phyloP scores from a whole-genome alignment of 2,329 filamentous ascomycete genomes.

The Emydomyces testavorans region DNA sequence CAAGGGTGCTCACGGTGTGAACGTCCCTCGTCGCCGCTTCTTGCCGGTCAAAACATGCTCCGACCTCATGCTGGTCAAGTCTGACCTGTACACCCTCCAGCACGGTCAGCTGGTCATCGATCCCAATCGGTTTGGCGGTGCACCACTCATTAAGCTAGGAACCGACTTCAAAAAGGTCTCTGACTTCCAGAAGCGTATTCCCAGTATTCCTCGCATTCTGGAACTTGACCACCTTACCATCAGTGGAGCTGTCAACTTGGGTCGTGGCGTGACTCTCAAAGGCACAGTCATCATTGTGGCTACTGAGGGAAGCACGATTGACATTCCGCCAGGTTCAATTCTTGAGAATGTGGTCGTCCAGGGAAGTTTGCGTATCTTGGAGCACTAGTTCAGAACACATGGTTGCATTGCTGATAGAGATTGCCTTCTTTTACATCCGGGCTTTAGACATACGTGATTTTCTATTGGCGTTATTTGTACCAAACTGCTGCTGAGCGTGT shows the following conservation, averaged over 20 bases:
- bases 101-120: constrained; percentile 97
- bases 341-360: constrained; percentile 98
- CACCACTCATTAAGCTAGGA: constrained; percentile 96
- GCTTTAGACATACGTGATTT: constrained; percentile 1
- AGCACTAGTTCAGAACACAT: constrained; percentile 42
- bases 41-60: constrained; percentile 99
- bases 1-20: constrained; percentile 96
- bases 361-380: constrained; percentile 70
- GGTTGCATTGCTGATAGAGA: neutral
- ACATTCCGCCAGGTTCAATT: constrained; percentile 90
- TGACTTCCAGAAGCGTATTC: constrained; percentile 46
- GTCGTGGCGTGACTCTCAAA: constrained; percentile 90
- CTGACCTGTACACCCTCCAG: constrained; percentile 95
- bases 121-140: constrained; percentile 88
- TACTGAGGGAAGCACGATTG: constrained; percentile 94
- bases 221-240: constrained; percentile 72
- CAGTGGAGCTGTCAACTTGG: constrained; percentile 92
- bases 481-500: constrained; percentile 1
- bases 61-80: constrained; percentile 98
- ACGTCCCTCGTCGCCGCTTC: constrained; percentile 94
- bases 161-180: constrained; percentile 99
- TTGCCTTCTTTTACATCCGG: constrained; percentile 1
- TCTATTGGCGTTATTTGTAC: constrained; percentile 3
- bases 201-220: constrained; percentile 41
- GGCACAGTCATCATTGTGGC: constrained; percentile 97